These are phyloP conservation scores for Radiomyces spectabilis DNA, from an alignment of 192 early-diverging fungal species.

Conservation along the genomic window DNA sequence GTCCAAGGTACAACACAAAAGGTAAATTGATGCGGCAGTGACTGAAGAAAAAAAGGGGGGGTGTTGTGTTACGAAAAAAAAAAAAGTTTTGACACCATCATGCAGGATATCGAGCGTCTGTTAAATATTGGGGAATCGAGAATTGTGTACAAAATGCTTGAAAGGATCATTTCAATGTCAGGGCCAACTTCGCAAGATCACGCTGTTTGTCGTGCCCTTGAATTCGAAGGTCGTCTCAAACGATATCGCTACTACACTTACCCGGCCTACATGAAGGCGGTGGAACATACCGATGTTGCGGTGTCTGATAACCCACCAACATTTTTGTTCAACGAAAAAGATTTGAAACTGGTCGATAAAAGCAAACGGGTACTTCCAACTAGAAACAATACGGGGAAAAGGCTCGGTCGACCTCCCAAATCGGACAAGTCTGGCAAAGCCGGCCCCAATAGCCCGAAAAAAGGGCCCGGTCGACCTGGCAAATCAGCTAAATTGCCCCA, in stretches of 20 bases:
- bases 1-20: background rate
- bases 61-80: background rate
- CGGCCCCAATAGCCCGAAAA: too few species aligned
- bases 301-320: too few species aligned
- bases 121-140: background rate
- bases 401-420: too few species aligned
- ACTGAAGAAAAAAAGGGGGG: background rate
- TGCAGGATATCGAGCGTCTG: constrained; percentile 4
- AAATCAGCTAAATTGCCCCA: too few species aligned
- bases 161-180: background rate
- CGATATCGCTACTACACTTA: constrained; percentile 8
- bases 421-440: too few species aligned
- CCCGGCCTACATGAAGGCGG: background rate
- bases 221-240: constrained; percentile 11
- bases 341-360: too few species aligned
- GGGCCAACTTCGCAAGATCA: background rate
- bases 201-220: constrained; percentile 1
- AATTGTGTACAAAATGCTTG: constrained; percentile 1
- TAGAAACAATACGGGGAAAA: too few species aligned
- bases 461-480: too few species aligned
- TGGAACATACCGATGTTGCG: background rate
- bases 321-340: too few species aligned
- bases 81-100: background rate
- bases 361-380: too few species aligned
- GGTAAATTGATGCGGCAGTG: background rate